Evolutionary conservation across 2,329 filamentous ascomycete genomes (phyloP).

Genomic region (Curvularia eragrostidis): DNA sequence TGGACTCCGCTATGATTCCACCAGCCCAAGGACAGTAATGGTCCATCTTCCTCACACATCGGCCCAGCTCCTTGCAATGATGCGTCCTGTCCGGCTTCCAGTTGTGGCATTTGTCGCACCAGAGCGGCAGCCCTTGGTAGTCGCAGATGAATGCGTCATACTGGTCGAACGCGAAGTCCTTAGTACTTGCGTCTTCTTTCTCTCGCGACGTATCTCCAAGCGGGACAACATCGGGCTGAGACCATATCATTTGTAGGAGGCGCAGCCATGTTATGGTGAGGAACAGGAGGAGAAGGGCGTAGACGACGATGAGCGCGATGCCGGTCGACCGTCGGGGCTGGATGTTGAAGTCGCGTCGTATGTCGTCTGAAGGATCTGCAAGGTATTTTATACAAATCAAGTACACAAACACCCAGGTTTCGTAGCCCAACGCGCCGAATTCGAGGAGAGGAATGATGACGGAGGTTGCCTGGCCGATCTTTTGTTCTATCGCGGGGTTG

Average conservation of each 20-base stretch:
- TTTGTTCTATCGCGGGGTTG: conserved; percentile 34
- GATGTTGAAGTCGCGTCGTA: conserved; percentile 30
- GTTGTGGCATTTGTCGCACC: conserved; percentile 82
- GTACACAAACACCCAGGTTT: conserved; percentile 73
- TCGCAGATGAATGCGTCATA: conserved; percentile 87
- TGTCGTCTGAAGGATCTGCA: conserved; percentile 55
- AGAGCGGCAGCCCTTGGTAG: conserved; percentile 77
- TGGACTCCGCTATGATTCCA: conserved; percentile 83
- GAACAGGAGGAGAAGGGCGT: conserved; percentile 73
- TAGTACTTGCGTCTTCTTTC: conserved; percentile 36
- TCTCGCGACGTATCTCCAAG: conserved; percentile 55
- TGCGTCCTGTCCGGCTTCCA: conserved; percentile 90
- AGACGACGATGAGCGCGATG: conserved; percentile 73
- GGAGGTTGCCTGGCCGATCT: conserved; percentile 64
- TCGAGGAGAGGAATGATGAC: conserved; percentile 75
- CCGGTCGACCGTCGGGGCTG: conserved; percentile 62
- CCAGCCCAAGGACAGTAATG: conserved; percentile 98
- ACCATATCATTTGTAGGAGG: conserved; percentile 70
- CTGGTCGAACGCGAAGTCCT: conserved; percentile 77
- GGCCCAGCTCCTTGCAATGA: conserved; percentile 80
- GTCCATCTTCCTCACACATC: conserved; percentile 90
- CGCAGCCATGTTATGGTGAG: conserved; percentile 74
- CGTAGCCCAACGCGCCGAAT: conserved; percentile 69
- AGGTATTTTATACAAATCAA: conserved; percentile 71
- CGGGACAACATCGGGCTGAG: conserved; percentile 76